Conservation (phyloP, 202 grass and related monocot genomes). For the Cymbopogon flexuosus region DNA sequence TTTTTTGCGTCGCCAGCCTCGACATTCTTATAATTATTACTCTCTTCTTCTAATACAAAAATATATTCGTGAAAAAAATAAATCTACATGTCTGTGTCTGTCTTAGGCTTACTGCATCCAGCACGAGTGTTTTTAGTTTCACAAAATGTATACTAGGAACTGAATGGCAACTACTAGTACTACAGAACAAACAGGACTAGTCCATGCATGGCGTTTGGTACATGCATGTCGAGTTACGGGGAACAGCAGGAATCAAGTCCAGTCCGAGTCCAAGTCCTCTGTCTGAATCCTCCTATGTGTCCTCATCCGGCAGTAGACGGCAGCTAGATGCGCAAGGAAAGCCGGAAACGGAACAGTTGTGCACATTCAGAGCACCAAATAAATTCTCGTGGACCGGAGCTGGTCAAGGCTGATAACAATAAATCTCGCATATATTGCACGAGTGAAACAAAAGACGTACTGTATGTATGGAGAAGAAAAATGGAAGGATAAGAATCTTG, state of each 20-base stretch:
- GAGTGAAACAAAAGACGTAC: background rate
- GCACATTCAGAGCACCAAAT: background rate
- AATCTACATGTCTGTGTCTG: too few relatives aligned
- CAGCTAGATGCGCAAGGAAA: background rate
- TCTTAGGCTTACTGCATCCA: too few relatives aligned
- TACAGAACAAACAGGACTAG: background rate
- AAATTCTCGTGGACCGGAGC: background rate
- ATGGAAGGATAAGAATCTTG: background rate
- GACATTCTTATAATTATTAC: too few relatives aligned
- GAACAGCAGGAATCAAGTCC: slow-evolving; percentile 1
- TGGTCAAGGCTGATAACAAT: background rate
- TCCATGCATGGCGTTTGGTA: background rate
- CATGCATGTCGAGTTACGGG: slow-evolving; percentile 3
- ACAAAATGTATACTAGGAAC: too few relatives aligned
- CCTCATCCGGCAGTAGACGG: background rate
- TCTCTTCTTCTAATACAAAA: too few relatives aligned
- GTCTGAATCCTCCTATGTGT: background rate
- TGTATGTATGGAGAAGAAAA: background rate
- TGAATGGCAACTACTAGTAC: background rate
- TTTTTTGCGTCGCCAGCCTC: too few relatives aligned
- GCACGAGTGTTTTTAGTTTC: too few relatives aligned
- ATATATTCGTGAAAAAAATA: too few relatives aligned
- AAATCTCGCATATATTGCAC: background rate
- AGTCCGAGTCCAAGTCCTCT: background rate
- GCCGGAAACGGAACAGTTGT: background rate